Percentiles rank a stretch among this genome's conserved stretches.
These are phyloP conservation scores for Aspergillus fumigatus DNA, from an alignment of 2,329 filamentous ascomycete genomes.

Conservation along the genomic window DNA sequence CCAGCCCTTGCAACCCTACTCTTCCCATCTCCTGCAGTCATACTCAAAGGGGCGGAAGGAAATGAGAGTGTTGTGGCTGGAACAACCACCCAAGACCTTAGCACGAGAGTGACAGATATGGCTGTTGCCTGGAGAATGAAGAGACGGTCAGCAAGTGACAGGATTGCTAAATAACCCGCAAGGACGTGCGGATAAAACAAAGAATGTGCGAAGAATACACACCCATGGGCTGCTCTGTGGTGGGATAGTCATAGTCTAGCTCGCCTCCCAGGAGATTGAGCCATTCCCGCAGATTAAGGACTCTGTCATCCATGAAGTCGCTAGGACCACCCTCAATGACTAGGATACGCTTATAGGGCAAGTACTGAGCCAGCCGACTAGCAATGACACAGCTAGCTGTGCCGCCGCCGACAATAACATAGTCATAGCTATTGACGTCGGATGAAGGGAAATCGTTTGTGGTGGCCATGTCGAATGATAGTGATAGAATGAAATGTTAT, in stretches of 20 bases:
- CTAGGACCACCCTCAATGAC: conserved; percentile 85
- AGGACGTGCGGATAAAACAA: background rate
- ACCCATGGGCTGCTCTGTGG: conserved; percentile 80
- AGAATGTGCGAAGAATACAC: conserved; percentile 20
- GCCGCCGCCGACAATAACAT: conserved; percentile 79
- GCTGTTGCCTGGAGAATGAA: conserved; percentile 62
- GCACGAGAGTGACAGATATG: conserved; percentile 88
- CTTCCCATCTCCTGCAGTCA: conserved; percentile 80
- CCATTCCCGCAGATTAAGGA: conserved; percentile 84
- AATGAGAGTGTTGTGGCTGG: conserved; percentile 89
- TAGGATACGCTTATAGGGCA: conserved; percentile 75
- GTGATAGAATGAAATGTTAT: background rate
- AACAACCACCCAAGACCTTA: conserved; percentile 89
- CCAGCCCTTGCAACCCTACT: conserved; percentile 78
- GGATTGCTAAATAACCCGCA: background rate
- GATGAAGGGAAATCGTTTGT: conserved; percentile 62
- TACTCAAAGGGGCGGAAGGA: conserved; percentile 89
- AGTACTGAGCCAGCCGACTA: conserved; percentile 72
- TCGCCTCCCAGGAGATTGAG: conserved; percentile 77
- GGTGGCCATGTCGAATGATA: conserved; percentile 51
- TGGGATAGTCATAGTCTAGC: conserved; percentile 87
- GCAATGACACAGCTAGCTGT: conserved; percentile 84
- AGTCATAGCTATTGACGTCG: conserved; percentile 69
- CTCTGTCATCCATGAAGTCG: conserved; percentile 82
- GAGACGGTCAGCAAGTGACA: background rate